Evolutionary conservation across 116 monocot genomes (phyloP), one percentile per base, ranked within the genome.

Genomic region (Dioscorea cayenensis): DNA sequence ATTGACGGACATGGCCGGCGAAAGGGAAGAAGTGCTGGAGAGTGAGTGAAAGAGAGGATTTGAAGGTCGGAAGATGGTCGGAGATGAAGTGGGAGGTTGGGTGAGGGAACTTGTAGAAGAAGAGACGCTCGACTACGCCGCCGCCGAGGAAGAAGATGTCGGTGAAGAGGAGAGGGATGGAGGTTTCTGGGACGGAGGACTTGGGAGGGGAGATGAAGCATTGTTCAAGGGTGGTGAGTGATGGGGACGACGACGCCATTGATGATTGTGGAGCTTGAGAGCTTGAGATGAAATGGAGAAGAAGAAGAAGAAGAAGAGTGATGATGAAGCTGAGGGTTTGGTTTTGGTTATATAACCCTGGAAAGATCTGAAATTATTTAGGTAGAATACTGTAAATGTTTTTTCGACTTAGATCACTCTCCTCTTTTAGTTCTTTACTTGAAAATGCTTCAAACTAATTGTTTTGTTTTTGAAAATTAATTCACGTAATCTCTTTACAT

Each of bases 1-100:
- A 14, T 16, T 21, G 74, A 2, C 72, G 51, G 29, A 84, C 12
- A 36, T 29, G 73, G 4, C 84, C 84, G 38, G 84, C 84, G 20
- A 90, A 65, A 19, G 86, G 87, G 70, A 67, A 87, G 79, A 84
- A 87, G 35, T 51, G 63, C 37, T 73, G 77, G 64, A 90, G 84
- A 20, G 75, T 48, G 50, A 62, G 52, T 32, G 84, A 79, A 25
- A 90, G 84, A 13, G 90, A 84, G 35, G 61, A 71, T 28, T 82
- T 84, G 71, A 90, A 72, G 13, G 13, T 38, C 25, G 86, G 84
- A 16, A 90, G 65, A 60, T 75, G 23, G 72, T 60, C n/a, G 29
- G 63, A 49, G 36, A 75, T 67, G 60, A 86, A 81, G 62, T 65
- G 60, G 21, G 76, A 27, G 52, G 76, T 74, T 8, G 83, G 55